phyloP scores from a whole-genome alignment of 1,284 basidiomycete species.

The Sphagnurus paluster region DNA sequence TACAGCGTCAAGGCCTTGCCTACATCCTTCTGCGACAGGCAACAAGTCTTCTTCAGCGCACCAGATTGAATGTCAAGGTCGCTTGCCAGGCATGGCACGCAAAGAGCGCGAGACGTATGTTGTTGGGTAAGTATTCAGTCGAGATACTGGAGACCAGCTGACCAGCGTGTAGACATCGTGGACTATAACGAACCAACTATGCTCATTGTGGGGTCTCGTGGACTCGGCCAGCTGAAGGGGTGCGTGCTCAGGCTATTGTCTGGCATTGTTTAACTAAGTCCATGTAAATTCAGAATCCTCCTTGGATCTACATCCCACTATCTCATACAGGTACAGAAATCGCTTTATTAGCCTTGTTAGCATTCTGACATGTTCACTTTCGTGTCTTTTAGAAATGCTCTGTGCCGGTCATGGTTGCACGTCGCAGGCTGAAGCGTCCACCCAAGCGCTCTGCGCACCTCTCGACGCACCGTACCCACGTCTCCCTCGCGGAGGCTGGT shows the following conservation, averaged over 20 bases:
- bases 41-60: constrained; percentile 87
- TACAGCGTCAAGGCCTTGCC: constrained; percentile 82
- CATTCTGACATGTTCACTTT: not conserved
- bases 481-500: constrained; percentile 83
- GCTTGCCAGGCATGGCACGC: constrained; percentile 95
- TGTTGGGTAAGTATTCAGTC: constrained; percentile 57
- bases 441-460: constrained; percentile 65
- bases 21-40: constrained; percentile 89
- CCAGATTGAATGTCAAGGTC: constrained; percentile 82
- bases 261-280: not conserved
- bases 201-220: constrained; percentile 94
- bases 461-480: constrained; percentile 64
- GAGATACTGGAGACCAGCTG: not conserved
- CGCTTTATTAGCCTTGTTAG: not conserved
- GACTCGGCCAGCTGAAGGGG: constrained; percentile 89
- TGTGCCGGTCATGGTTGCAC: constrained; percentile 89
- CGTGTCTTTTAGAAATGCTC: constrained; percentile 64
- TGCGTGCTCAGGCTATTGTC: constrained; percentile 32
- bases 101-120: constrained; percentile 92
- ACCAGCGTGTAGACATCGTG: constrained; percentile 65
- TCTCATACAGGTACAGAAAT: constrained; percentile 75
- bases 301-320: constrained; percentile 98
- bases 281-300: constrained; percentile 69
- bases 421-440: constrained; percentile 77
- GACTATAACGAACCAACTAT: constrained; percentile 91